Evolutionary conservation across 768 basidiomycete species (phyloP).

Genomic region (Cystoderma amianthinum): DNA sequence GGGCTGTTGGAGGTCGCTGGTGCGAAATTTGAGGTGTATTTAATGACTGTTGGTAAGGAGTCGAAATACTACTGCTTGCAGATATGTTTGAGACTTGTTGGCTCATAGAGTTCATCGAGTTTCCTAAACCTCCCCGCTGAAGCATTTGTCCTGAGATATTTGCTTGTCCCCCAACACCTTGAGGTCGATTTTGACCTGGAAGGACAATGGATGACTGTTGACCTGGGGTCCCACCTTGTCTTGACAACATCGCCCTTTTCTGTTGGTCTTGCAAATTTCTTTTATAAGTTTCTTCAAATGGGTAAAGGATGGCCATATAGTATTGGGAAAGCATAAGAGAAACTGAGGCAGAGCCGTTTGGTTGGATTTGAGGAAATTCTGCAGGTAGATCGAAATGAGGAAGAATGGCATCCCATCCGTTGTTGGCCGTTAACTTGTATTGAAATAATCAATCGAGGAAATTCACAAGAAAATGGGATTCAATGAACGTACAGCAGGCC

Average conservation of each 20-base stretch:
- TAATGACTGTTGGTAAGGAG: slow-evolving; percentile 9
- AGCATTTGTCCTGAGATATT: slow-evolving; percentile 12
- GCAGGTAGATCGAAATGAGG: slow-evolving; percentile 58
- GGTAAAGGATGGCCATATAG: slow-evolving; percentile 56
- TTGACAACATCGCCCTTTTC: slow-evolving; percentile 39
- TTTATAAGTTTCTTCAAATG: slow-evolving; percentile 69
- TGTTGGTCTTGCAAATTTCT: slow-evolving; percentile 56
- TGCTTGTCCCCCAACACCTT: slow-evolving; percentile 8
- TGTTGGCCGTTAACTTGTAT: slow-evolving; percentile 41
- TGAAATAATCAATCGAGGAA: too few species aligned
- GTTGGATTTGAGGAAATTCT: slow-evolving; percentile 37
- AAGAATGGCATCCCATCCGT: slow-evolving; percentile 49
- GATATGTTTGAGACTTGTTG: slow-evolving; percentile 9
- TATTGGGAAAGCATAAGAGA: slow-evolving; percentile 47
- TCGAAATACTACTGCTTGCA: slow-evolving; percentile 10
- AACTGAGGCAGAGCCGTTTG: slow-evolving; percentile 40
- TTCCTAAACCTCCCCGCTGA: slow-evolving; percentile 20
- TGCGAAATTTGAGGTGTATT: slow-evolving; percentile 21
- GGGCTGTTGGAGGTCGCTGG: slow-evolving; percentile 21
- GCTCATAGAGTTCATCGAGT: slow-evolving; percentile 12
- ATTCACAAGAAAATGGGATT: too few species aligned
- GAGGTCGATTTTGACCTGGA: slow-evolving; percentile 16
- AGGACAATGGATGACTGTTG: slow-evolving; percentile 13
- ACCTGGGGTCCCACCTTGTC: slow-evolving; percentile 26
- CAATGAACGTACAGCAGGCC: slow-evolving; percentile 42